Conservation (phyloP, 179 eudicot genomes). For the Vitellaria paradoxa region DNA sequence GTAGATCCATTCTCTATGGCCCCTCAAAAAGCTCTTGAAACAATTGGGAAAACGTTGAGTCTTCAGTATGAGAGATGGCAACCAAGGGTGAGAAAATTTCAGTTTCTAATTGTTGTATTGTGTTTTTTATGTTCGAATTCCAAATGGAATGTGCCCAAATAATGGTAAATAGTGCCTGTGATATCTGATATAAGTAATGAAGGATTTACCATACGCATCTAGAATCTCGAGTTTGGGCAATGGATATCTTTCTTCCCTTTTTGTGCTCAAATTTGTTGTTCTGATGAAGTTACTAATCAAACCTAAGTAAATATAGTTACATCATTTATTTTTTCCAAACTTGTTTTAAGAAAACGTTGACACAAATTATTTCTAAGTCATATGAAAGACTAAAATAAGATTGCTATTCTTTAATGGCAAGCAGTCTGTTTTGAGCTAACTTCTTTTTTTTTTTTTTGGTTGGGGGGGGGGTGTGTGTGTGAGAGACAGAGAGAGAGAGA, state of each 20-base stretch:
- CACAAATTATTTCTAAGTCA: not conserved
- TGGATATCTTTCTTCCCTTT: not conserved
- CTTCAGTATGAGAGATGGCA: constrained; percentile 99
- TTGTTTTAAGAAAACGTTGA: not conserved
- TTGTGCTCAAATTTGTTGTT: not conserved
- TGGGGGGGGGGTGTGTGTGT: no score
- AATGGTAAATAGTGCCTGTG: not conserved
- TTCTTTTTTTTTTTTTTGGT: no score
- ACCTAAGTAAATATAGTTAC: not conserved
- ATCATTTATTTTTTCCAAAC: not conserved
- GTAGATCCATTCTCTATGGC: constrained; percentile 97
- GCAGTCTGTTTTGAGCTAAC: not conserved
- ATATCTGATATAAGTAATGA: not conserved
- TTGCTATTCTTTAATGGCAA: not conserved
- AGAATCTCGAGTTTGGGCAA: not conserved
- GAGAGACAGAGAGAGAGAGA: not conserved
- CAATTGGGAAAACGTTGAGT: constrained; percentile 84
- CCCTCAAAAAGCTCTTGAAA: constrained; percentile 90
- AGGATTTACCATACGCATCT: not conserved
- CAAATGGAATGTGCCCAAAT: not conserved
- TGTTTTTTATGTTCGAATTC: not conserved
- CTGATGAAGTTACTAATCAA: not conserved
- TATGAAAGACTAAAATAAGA: not conserved
- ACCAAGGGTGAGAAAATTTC: constrained; percentile 61
- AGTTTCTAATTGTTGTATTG: not conserved